Evolutionary conservation across 805 yeast genomes (phyloP).

Genomic region (Candida montana): DNA sequence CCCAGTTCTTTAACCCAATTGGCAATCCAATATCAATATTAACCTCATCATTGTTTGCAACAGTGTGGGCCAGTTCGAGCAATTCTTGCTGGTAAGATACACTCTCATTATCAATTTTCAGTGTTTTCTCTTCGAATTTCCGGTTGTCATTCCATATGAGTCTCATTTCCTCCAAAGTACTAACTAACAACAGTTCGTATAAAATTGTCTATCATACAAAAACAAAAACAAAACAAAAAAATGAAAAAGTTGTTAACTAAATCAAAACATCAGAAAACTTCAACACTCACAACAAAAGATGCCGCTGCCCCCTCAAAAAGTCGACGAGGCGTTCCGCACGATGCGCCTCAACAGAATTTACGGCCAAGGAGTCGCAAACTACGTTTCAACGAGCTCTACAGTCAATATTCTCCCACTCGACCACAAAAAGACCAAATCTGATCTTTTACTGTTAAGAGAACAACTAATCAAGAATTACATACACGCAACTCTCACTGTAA

Average conservation of each 20-base stretch:
- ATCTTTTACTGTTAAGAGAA: constrained; percentile 4
- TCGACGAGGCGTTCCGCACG: constrained; percentile 5
- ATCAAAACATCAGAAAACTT: not conserved
- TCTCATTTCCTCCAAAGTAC: constrained; percentile 3
- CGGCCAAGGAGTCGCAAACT: constrained; percentile 4
- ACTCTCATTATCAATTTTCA: not conserved
- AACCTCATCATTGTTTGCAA: not conserved
- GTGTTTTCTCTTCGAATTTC: not conserved
- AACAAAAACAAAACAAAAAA: not conserved
- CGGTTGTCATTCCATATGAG: not conserved
- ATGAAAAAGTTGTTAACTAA: too few relatives aligned
- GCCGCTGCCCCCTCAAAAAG: constrained; percentile 7
- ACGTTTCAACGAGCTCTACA: not conserved
- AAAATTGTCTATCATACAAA: too few relatives aligned
- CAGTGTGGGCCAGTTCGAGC: not conserved
- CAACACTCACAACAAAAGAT: not conserved
- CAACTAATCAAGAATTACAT: constrained; percentile 4
- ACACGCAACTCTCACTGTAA: constrained; percentile 3
- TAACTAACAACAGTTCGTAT: too few relatives aligned
- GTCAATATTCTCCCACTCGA: constrained; percentile 3
- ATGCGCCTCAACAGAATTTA: constrained; percentile 3
- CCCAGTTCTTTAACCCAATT: not conserved
- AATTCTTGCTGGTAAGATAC: constrained; percentile 1
- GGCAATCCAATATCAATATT: not conserved
- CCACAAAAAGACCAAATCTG: constrained; percentile 3